phyloP scores from a whole-genome alignment of 495 filamentous ascomycete species.

The Talaromyces adpressus region DNA sequence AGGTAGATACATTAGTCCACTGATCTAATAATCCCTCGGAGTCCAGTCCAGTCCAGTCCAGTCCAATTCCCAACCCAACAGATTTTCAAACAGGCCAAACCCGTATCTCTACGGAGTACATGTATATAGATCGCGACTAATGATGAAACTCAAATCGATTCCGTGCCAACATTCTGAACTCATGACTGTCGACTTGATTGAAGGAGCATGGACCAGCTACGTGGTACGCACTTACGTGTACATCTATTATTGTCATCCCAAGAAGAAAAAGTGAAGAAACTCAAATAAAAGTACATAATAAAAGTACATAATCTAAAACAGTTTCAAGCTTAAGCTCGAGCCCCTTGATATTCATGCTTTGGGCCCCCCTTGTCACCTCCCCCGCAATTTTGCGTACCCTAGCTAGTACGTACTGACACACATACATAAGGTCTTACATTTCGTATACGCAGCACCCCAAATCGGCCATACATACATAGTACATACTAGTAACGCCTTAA shows the following conservation, averaged over 20 bases:
- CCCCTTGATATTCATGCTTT: background rate
- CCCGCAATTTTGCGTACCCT: background rate
- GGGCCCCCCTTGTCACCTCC: background rate
- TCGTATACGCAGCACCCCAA: background rate
- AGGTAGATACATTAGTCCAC: no score
- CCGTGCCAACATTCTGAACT: background rate
- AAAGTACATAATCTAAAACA: background rate
- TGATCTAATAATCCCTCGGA: background rate
- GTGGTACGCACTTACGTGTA: background rate
- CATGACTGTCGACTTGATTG: background rate
- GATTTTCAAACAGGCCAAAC: background rate
- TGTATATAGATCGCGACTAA: background rate
- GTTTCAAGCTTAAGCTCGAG: background rate
- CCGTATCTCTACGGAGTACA: background rate
- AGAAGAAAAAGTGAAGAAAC: background rate
- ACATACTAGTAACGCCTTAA: background rate
- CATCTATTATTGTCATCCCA: background rate
- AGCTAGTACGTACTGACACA: background rate
- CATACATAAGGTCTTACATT: background rate
- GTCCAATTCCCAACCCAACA: background rate
- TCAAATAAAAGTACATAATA: background rate
- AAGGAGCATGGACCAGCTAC: background rate
- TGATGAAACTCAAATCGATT: background rate
- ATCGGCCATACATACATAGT: background rate
- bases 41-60: background rate